Base-by-base conservation (phyloP, 257 asterid genomes). In the Nicotiana paniculata region DNA sequence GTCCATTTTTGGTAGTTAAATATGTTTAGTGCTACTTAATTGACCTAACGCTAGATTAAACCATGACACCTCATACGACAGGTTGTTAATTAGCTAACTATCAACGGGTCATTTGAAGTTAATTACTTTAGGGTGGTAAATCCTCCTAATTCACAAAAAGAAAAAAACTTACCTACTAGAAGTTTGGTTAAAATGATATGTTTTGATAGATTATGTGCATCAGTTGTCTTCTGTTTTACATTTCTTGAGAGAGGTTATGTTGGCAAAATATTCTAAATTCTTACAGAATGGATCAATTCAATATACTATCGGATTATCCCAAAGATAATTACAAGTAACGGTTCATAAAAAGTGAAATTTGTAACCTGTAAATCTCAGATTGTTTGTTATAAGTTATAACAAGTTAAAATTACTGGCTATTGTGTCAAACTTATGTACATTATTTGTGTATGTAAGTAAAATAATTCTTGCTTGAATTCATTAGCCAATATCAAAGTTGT, bases 1-100 rank as follows among this genome's bases (percentile, higher is more conserved):
- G 80, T 75, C 80, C 51, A 51, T 75, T 75, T 48, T 53, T 81
- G 87, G 78, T 58, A 58, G 79, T 74, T 75, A 75, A 75, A 48
- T 53, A 26, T 75, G 64, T 32, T 75, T 28, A 51, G 3, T 72
- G 77, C 77, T n/a, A 37, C 12, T 24, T 62, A 62, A 24, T 28
- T 64, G 4, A 48, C 80, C 80, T 51, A 75, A 75, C 80, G 24
- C 8, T 4, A 28, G 80, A 75, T 51, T 51, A 75, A 51, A 75
- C 15, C 64, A 26, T 74, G 62, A 61, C 43, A 75, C 79, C 63
- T 5, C 55, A 72, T 48, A 43, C 4, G 24, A 6, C 1, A 26
- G 64, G 64, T 75, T 75, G 80, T 51, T 53, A 51, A 26, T 75
- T 75, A 15, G 79, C 8, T 74, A 51, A 6, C 11, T 51, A 26